These are phyloP conservation scores for Sclerotinia sclerotiorum DNA, from an alignment of 2,329 filamentous ascomycete genomes.

Conservation along the genomic window DNA sequence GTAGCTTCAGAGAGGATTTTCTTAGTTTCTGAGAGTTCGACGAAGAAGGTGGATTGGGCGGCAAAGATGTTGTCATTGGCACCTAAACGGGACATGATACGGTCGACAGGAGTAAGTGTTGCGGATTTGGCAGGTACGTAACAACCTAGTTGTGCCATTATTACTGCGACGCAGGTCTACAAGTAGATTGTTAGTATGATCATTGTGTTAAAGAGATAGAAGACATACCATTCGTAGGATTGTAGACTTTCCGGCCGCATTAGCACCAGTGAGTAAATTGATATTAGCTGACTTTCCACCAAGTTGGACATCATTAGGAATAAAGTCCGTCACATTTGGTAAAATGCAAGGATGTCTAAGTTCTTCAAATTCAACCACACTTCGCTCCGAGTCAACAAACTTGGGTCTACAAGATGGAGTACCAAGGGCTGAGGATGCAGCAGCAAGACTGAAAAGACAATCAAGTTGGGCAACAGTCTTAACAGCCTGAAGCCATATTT, in stretches of 20 bases:
- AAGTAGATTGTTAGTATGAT: slow-evolving; percentile 26
- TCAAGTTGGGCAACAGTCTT: slow-evolving; percentile 89
- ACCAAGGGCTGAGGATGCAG: slow-evolving; percentile 79
- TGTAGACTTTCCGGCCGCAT: slow-evolving; percentile 96
- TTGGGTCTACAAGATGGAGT: slow-evolving; percentile 82
- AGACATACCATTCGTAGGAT: slow-evolving; percentile 81
- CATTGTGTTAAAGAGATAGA: background rate
- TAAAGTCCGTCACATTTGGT: slow-evolving; percentile 86
- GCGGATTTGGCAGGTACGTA: slow-evolving; percentile 83
- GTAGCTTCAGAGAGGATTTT: slow-evolving; percentile 96
- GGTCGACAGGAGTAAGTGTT: slow-evolving; percentile 83
- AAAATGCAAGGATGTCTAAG: slow-evolving; percentile 94
- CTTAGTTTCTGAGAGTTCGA: slow-evolving; percentile 95
- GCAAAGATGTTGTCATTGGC: slow-evolving; percentile 99
- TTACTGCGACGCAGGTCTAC: slow-evolving; percentile 89
- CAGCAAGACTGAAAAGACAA: slow-evolving; percentile 89
- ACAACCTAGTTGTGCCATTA: slow-evolving; percentile 96
- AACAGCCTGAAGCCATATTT: slow-evolving; percentile 83
- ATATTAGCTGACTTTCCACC: slow-evolving; percentile 82
- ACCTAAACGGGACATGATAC: slow-evolving; percentile 97
- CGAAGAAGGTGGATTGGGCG: slow-evolving; percentile 96
- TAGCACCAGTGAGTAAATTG: slow-evolving; percentile 89
- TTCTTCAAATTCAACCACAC: slow-evolving; percentile 86
- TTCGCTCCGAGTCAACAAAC: slow-evolving; percentile 84
- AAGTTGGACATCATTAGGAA: slow-evolving; percentile 88